Percentiles rank a stretch among this genome's conserved stretches.
Conservation (phyloP, 164 flowering plant genomes). For the Platanus orientalis region DNA sequence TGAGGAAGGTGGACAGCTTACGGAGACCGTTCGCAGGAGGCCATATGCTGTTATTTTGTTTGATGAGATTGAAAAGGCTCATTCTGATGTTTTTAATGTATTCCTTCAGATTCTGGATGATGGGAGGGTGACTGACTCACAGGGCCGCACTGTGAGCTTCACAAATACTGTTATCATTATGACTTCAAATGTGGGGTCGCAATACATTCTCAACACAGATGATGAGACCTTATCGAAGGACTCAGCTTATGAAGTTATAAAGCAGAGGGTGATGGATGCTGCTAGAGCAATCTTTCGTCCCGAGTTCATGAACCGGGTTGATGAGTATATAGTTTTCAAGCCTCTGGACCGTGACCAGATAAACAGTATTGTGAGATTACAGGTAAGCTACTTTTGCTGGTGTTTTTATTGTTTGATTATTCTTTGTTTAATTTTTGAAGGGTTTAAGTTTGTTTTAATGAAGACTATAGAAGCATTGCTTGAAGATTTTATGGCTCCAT, state of each 20-base stretch:
- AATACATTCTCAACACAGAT: too few species aligned
- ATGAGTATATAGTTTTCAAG: conserved; percentile 95
- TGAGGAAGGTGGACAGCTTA: conserved; percentile 97
- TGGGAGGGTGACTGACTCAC: conserved; percentile 95
- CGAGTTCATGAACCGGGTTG: conserved; percentile 96
- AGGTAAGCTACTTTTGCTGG: conserved; percentile 40
- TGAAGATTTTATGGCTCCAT: too few species aligned
- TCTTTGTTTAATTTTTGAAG: neutral
- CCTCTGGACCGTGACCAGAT: conserved; percentile 89
- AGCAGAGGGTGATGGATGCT: conserved; percentile 87
- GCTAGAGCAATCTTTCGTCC: conserved; percentile 90
- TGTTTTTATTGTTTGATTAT: neutral
- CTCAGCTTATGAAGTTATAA: conserved; percentile 67
- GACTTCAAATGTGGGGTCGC: conserved; percentile 99
- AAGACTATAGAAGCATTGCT: too few species aligned
- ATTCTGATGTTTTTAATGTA: too few species aligned
- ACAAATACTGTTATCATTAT: conserved; percentile 89
- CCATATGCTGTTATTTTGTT: conserved; percentile 86
- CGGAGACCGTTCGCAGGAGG: conserved; percentile 85
- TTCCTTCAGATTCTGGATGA: conserved; percentile 97
- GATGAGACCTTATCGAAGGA: conserved; percentile 49
- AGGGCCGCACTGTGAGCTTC: conserved; percentile 95
- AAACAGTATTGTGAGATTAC: conserved; percentile 70
- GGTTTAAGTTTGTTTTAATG: too few species aligned
- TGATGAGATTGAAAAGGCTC: too few species aligned